Evolutionary conservation across 2,329 filamentous ascomycete species (phyloP).

Genomic region (Ophiocordyceps camponoti-floridani): DNA sequence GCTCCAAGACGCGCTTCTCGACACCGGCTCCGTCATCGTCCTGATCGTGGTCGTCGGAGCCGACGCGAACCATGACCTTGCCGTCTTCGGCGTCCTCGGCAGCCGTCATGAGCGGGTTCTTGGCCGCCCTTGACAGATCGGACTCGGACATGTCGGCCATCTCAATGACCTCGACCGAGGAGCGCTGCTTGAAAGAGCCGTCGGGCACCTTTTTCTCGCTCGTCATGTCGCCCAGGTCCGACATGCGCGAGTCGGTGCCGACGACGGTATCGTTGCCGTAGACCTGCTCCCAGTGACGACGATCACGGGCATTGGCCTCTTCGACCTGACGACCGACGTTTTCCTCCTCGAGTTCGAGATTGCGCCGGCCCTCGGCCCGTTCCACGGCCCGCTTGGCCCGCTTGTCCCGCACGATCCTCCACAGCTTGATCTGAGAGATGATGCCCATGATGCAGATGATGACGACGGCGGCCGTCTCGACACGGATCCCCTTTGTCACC

Average conservation of each 20-base stretch:
- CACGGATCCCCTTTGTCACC: constrained; percentile 67
- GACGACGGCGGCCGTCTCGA: constrained; percentile 64
- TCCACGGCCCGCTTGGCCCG: constrained; percentile 33
- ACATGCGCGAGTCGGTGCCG: constrained; percentile 24
- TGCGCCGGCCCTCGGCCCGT: constrained; percentile 29
- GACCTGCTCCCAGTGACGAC: constrained; percentile 55
- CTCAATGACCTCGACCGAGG: constrained; percentile 32
- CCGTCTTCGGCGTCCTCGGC: constrained; percentile 21
- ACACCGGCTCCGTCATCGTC: constrained; percentile 13
- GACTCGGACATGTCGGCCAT: constrained; percentile 28
- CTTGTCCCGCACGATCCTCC: constrained; percentile 57
- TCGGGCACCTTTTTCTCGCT: constrained; percentile 25
- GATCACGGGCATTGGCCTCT: constrained; percentile 40
- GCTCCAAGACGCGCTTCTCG: constrained; percentile 7
- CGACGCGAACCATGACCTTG: constrained; percentile 34
- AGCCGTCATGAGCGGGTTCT: constrained; percentile 21
- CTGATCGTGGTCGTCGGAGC: constrained; percentile 24
- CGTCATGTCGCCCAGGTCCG: constrained; percentile 28
- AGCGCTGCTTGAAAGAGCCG: constrained; percentile 15
- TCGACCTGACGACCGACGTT: constrained; percentile 51
- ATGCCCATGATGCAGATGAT: constrained; percentile 60
- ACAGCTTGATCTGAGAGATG: constrained; percentile 70
- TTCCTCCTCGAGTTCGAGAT: constrained; percentile 47
- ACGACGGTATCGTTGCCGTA: constrained; percentile 45
- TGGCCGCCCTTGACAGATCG: constrained; percentile 10